These are phyloP conservation scores for Linum trigynum DNA, from an alignment of 345 rosid genomes.

Conservation along the genomic window DNA sequence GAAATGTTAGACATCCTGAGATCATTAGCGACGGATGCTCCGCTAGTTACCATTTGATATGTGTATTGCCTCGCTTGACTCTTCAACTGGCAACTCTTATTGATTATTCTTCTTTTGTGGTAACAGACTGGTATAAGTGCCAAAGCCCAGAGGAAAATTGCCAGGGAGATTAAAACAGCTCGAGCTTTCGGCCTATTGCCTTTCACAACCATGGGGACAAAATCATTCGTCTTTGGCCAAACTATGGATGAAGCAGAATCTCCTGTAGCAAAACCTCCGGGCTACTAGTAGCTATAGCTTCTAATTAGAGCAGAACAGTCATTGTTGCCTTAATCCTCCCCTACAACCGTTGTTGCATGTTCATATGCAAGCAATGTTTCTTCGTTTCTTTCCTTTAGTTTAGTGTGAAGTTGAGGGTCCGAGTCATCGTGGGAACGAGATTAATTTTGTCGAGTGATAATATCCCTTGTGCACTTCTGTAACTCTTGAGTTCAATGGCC, in stretches of 20 bases:
- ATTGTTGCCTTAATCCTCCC: background rate
- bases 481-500: too few species aligned
- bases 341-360: background rate
- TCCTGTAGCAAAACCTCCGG: too few species aligned
- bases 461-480: too few species aligned
- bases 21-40: too few species aligned
- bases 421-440: too few species aligned
- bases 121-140: conserved; percentile 78
- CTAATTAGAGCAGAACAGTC: background rate
- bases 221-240: conserved; percentile 50
- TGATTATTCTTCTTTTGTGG: conserved; percentile 1
- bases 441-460: too few species aligned
- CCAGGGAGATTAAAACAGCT: conserved; percentile 90
- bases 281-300: background rate
- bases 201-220: conserved; percentile 90
- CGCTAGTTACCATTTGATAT: background rate
- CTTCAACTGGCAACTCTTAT: background rate
- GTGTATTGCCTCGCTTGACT: background rate
- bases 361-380: too few species aligned
- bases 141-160: conserved; percentile 87
- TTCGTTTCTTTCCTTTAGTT: too few species aligned
- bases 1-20: background rate
- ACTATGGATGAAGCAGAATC: conserved; percentile 39
- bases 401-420: too few species aligned
- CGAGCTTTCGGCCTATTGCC: conserved; percentile 91